Evolutionary conservation across 75 land plant genomes (phyloP), one percentile per base, ranked within the genome.

Genomic region (Gnetum montanum): DNA sequence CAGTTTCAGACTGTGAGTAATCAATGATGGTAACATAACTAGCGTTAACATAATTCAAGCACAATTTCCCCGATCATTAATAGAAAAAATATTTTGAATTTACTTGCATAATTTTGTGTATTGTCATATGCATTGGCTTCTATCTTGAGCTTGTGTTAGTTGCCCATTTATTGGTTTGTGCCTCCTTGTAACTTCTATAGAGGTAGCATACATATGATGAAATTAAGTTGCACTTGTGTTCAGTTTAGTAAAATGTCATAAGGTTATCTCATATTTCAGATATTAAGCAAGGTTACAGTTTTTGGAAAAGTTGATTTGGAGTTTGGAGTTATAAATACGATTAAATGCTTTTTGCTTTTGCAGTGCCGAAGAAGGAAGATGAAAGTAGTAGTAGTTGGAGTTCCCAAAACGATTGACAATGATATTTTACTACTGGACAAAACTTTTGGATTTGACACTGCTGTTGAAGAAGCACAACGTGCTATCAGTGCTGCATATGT

Each of bases 401-500:
- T 94, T 11, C 98, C 98, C 10, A 88, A 94, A 74, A 94, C 98
- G 0, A 88, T 88, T 49, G 98, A 94, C 31, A 94, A 94, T 66
- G 98, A 94, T 43, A 88, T 94, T 38, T 53, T 74, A 26, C 30
- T 80, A 34, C 77, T 94, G 83, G 98, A 94, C 37, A 88, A 77
- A 66, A 88, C 98, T 28, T 94, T 94, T 74, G 98, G 95, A 26
- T 94, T 94, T 67, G 94, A 88, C 44, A 94, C 90, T 65, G 94
- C 95, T 61, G 90, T 88, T 43, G 94, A 88, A 64, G 90, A 83
- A 61, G 87, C 98, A 24, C 92, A 88, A 46, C 43, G 88, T 41
- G 90, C 94, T 26, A 94, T 94, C 11, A 80, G 84, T 69, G 80
- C 98, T 57, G 94, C 87, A 43, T 85, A 94, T 49, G 79, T 88